Percentiles rank a stretch among this genome's conserved stretches.
phyloP scores from a whole-genome alignment of 345 rosid species.

The Geranium brycei region DNA sequence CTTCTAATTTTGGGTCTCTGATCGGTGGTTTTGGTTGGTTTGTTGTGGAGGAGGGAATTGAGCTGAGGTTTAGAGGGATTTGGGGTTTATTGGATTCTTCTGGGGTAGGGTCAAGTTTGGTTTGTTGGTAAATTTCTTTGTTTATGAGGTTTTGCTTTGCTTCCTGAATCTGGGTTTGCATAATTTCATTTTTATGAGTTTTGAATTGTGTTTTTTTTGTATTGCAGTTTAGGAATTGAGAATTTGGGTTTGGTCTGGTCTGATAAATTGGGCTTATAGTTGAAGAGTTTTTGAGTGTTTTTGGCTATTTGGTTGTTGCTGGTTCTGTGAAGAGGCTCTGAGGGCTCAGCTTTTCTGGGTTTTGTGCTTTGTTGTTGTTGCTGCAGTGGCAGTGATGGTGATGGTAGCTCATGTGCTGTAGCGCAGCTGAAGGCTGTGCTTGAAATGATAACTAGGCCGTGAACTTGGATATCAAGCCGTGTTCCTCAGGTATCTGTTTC shows the following conservation, averaged over 20 bases:
- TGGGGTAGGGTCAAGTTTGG: background rate
- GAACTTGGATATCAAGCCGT: conserved; percentile 41
- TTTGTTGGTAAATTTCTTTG: background rate
- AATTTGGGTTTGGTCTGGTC: background rate
- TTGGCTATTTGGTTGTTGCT: background rate
- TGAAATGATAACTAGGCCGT: conserved; percentile 24
- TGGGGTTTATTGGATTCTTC: background rate
- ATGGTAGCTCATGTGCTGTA: conserved; percentile 32
- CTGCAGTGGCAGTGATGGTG: conserved; percentile 12
- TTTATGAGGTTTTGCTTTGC: background rate
- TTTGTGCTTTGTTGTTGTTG: background rate
- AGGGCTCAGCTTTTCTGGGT: background rate
- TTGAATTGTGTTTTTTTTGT: background rate
- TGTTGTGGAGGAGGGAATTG: background rate
- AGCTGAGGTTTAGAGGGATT: background rate
- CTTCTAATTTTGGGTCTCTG: background rate
- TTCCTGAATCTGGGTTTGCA: background rate
- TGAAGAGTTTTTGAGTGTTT: background rate
- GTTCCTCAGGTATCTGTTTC: conserved; percentile 26
- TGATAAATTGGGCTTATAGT: background rate
- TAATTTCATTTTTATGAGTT: background rate
- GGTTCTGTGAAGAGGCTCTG: background rate
- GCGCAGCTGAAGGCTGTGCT: conserved; percentile 21
- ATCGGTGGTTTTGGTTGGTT: background rate
- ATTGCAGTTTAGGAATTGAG: background rate